Percentiles rank a stretch among this genome's conserved stretches.
phyloP scores from a whole-genome alignment of 176 grass and related monocot species.

The Carex parvula region DNA sequence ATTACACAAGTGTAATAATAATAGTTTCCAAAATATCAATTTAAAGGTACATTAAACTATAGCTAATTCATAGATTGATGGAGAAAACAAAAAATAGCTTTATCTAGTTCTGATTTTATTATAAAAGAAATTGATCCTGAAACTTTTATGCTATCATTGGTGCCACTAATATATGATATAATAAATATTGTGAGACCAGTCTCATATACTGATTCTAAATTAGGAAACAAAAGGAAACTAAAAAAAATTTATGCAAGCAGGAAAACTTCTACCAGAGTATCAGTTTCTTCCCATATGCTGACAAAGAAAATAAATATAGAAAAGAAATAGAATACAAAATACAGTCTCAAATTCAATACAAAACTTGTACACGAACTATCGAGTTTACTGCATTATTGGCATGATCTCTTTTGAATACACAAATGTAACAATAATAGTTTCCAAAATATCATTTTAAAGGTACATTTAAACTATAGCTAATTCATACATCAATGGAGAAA shows the following conservation, averaged over 20 bases:
- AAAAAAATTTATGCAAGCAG: slow-evolving; percentile 6
- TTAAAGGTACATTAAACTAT: neutral
- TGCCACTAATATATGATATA: neutral
- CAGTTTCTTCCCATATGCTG: slow-evolving; percentile 3
- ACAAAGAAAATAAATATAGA: neutral
- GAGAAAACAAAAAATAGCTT: neutral
- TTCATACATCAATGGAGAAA: neutral
- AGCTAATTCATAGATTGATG: neutral
- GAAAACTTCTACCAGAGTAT: neutral
- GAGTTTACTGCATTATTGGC: neutral
- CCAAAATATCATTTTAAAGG: neutral
- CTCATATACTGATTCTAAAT: neutral
- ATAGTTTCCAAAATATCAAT: neutral
- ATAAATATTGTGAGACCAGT: too few relatives aligned
- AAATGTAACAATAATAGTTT: neutral
- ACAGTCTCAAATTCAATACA: neutral
- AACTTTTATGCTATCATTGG: neutral
- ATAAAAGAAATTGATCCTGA: too few relatives aligned
- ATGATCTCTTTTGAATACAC: neutral
- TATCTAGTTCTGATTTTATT: neutral
- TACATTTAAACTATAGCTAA: neutral
- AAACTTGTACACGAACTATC: neutral
- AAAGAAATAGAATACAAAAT: neutral
- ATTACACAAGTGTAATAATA: neutral
- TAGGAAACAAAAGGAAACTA: neutral